Conservation (phyloP, 768 basidiomycete species). For the Tephrocybe rancida region DNA sequence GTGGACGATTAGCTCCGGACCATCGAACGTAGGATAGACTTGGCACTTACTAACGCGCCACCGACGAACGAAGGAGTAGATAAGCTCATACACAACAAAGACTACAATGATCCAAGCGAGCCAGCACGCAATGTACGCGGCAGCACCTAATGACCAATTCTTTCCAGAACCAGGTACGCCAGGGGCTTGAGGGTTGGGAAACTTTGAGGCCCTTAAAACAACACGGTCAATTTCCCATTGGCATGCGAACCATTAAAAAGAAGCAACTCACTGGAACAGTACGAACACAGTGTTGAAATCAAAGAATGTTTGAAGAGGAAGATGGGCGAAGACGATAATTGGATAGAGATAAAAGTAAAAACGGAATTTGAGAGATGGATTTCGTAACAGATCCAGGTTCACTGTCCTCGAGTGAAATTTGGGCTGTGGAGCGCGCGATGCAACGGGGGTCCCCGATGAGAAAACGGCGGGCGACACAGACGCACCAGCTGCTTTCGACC, state of each 20-base stretch:
- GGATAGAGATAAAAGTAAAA: slow-evolving; percentile 73
- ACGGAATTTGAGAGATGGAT: slow-evolving; percentile 54
- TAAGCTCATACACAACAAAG: slow-evolving; percentile 74
- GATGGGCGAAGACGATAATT: slow-evolving; percentile 69
- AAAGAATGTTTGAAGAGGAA: slow-evolving; percentile 80
- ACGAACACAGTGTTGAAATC: slow-evolving; percentile 90
- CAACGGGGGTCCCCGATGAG: slow-evolving; percentile 34
- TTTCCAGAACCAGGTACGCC: slow-evolving; percentile 72
- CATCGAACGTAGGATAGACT: slow-evolving; percentile 11
- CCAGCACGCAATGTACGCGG: slow-evolving; percentile 87
- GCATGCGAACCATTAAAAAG: slow-evolving; percentile 5
- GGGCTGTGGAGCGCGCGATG: slow-evolving; percentile 49
- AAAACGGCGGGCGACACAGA: slow-evolving; percentile 44
- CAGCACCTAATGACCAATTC: slow-evolving; percentile 81
- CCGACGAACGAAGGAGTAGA: slow-evolving; percentile 73
- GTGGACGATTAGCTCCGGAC: slow-evolving; percentile 6
- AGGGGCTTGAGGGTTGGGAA: slow-evolving; percentile 69
- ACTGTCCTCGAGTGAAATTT: slow-evolving; percentile 68
- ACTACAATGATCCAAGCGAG: slow-evolving; percentile 71
- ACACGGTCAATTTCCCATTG: slow-evolving; percentile 1
- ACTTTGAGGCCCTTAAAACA: slow-evolving; percentile 63
- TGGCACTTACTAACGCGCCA: slow-evolving; percentile 77
- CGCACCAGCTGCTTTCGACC: slow-evolving; percentile 59
- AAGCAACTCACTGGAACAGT: slow-evolving; percentile 70
- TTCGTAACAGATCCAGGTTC: slow-evolving; percentile 68